A percentile compares a stretch with the other conserved stretches of the same genome.
These are phyloP conservation scores for Salvia rosmarinus DNA, from an alignment of 257 asterid genomes.

Conservation along the genomic window DNA sequence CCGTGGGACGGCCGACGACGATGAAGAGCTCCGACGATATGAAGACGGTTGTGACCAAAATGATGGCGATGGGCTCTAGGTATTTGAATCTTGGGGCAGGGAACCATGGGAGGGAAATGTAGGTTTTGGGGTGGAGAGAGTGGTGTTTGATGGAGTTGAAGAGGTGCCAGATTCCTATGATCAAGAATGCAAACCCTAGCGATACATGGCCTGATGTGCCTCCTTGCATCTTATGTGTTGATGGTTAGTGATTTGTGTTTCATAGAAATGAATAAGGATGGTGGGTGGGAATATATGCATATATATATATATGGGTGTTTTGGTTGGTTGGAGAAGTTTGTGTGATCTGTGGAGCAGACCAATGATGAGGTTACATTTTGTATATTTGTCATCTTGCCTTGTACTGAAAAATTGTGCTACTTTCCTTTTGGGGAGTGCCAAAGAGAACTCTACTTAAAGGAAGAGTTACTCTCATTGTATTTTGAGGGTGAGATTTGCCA, in stretches of 20 bases:
- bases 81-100: conserved; percentile 51
- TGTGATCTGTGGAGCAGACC: neutral
- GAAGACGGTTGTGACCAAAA: conserved; percentile 47
- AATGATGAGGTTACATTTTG: conserved; percentile 30
- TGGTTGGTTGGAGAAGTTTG: neutral
- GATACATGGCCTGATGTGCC: conserved; percentile 68
- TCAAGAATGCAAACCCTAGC: conserved; percentile 65
- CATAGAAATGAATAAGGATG: neutral
- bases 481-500: no score
- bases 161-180: conserved; percentile 80
- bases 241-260: neutral
- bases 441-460: no score
- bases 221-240: conserved; percentile 45
- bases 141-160: conserved; percentile 67
- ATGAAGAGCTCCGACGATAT: conserved; percentile 55
- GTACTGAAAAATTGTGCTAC: conserved; percentile 30
- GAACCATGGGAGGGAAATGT: conserved; percentile 66
- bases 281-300: neutral
- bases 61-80: conserved; percentile 60
- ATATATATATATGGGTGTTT: neutral
- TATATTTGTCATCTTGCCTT: conserved; percentile 45
- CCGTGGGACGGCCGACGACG: conserved; percentile 47
- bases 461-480: no score
- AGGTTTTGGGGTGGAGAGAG: conserved; percentile 58
- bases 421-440: neutral